Evolutionary conservation across 1,284 basidiomycete genomes (phyloP).

Genomic region (Melampsora larici-populina): DNA sequence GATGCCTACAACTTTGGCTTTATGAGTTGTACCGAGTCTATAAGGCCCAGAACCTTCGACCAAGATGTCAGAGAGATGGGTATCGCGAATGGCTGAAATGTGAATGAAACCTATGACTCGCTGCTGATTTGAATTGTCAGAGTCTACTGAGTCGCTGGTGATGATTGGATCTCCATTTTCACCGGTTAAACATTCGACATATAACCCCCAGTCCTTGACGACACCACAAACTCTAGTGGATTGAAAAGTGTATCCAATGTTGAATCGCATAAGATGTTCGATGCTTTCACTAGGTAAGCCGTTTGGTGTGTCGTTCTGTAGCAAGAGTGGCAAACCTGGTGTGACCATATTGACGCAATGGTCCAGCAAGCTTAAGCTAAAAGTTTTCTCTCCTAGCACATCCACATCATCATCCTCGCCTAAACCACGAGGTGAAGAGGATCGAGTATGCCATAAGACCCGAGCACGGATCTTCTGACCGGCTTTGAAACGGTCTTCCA

Average conservation of each 20-base stretch:
- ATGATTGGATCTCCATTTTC: constrained; percentile 68
- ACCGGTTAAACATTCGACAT: constrained; percentile 48
- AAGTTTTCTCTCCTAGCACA: constrained; percentile 56
- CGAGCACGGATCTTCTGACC: constrained; percentile 85
- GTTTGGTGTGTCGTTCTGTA: constrained; percentile 15
- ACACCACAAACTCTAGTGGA: constrained; percentile 33
- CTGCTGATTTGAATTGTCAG: constrained; percentile 57
- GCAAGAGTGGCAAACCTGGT: constrained; percentile 36
- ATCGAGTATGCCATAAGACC: constrained; percentile 75
- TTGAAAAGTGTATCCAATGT: constrained; percentile 46
- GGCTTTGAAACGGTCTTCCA: constrained; percentile 65
- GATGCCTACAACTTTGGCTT: constrained; percentile 83
- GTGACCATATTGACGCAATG: constrained; percentile 66
- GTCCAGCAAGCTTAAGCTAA: constrained; percentile 71
- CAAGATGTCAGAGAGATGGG: constrained; percentile 59
- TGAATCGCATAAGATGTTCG: constrained; percentile 35
- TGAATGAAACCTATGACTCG: constrained; percentile 70
- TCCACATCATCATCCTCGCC: constrained; percentile 24
- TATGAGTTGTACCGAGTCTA: constrained; percentile 73
- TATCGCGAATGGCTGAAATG: constrained; percentile 59
- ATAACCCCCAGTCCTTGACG: constrained; percentile 55
- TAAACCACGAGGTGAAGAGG: constrained; percentile 49
- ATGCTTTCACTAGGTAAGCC: not conserved
- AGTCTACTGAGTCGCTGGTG: constrained; percentile 52
- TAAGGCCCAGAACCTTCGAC: constrained; percentile 66